A percentile compares a stretch with the other conserved stretches of the same genome.
phyloP scores from a whole-genome alignment of 1,284 basidiomycete species.

The Neonothopanus nambi region DNA sequence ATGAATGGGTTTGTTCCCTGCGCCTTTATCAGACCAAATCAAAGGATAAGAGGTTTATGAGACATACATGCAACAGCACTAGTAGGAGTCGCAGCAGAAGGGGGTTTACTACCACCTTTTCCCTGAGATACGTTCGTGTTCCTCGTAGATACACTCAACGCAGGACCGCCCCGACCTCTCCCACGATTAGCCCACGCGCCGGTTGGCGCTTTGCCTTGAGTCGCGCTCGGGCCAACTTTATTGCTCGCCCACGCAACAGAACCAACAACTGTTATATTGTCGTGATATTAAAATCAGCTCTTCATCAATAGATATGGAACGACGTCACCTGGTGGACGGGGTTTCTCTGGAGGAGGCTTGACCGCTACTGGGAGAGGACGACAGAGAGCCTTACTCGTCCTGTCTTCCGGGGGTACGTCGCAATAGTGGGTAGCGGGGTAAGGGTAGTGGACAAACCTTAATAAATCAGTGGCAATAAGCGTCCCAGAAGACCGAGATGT shows the following conservation, averaged over 20 bases:
- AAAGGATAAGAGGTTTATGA: not conserved
- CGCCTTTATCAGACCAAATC: not conserved
- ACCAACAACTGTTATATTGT: constrained; percentile 39
- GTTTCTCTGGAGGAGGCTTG: constrained; percentile 31
- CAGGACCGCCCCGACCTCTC: not conserved
- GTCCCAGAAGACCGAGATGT: not conserved
- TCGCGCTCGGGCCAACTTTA: no score
- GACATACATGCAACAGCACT: not conserved
- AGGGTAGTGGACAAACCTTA: constrained; percentile 42
- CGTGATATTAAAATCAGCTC: not conserved
- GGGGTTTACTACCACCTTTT: not conserved
- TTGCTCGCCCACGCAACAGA: constrained; percentile 34
- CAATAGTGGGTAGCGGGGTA: constrained; percentile 62
- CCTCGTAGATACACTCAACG: not conserved
- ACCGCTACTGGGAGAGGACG: constrained; percentile 50
- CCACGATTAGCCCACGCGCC: no score
- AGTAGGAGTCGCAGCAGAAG: not conserved
- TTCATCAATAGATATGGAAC: constrained; percentile 18
- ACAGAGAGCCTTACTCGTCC: constrained; percentile 55
- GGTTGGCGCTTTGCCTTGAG: no score
- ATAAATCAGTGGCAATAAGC: not conserved
- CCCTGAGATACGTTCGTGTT: not conserved
- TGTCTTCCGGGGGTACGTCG: constrained; percentile 51
- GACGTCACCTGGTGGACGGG: constrained; percentile 31
- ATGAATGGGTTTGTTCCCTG: constrained; percentile 1